A percentile compares a stretch with the other conserved stretches of the same genome.
Conservation (phyloP, 495 filamentous ascomycete genomes). For the Lentithecium fluviatile region DNA sequence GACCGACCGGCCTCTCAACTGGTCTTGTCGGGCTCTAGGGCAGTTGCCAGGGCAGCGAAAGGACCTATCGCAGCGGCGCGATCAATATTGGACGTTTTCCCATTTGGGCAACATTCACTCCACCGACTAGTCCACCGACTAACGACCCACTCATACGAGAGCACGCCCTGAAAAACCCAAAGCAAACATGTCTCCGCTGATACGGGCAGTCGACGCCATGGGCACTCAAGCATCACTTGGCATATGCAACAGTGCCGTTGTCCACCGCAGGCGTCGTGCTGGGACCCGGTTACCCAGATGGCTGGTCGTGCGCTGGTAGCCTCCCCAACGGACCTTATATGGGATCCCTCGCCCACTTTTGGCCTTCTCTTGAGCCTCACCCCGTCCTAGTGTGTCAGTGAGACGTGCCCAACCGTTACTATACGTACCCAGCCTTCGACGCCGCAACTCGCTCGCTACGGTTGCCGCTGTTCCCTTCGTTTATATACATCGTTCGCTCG, state of each 20-base stretch:
- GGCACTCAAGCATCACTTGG: conserved; percentile 31
- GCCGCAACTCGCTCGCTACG: conserved; percentile 37
- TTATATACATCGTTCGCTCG: conserved; percentile 31
- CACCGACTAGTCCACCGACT: neutral
- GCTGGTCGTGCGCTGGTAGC: conserved; percentile 4
- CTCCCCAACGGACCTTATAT: conserved; percentile 17
- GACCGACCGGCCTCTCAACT: neutral
- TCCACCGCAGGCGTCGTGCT: conserved; percentile 5
- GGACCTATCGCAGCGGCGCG: neutral
- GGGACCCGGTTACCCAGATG: conserved; percentile 10
- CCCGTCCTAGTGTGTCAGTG: conserved; percentile 8
- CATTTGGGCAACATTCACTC: conserved; percentile 1
- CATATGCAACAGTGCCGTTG: conserved; percentile 31
- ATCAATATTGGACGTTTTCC: conserved; percentile 12
- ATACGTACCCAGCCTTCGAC: conserved; percentile 26
- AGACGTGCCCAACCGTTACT: conserved; percentile 26
- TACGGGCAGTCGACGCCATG: conserved; percentile 13
- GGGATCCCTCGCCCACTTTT: conserved; percentile 1
- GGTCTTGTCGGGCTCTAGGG: neutral
- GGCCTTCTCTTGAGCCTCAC: conserved; percentile 16
- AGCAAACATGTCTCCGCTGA: conserved; percentile 24
- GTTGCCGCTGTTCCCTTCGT: conserved; percentile 32
- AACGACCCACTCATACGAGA: conserved; percentile 17
- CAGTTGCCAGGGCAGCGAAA: conserved; percentile 10
- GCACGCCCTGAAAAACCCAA: conserved; percentile 7